Evolutionary conservation across 2,329 filamentous ascomycete species (phyloP).

Genomic region (Waltergamsia citrina): DNA sequence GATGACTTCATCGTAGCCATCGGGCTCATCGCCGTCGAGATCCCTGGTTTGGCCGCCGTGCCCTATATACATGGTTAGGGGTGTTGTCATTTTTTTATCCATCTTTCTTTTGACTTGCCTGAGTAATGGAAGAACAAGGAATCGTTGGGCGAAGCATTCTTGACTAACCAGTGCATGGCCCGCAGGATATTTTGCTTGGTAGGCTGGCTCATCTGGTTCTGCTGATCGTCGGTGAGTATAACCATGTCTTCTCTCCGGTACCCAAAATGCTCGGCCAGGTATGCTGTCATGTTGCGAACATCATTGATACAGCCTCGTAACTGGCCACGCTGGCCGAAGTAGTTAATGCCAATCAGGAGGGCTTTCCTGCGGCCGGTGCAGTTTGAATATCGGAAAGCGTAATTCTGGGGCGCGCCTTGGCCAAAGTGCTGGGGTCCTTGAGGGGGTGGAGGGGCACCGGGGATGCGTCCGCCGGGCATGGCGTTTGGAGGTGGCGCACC

Average conservation of each 20-base stretch:
- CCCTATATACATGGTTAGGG: constrained; percentile 29
- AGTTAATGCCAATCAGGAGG: constrained; percentile 89
- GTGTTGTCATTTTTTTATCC: too few species aligned
- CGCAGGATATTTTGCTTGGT: constrained; percentile 92
- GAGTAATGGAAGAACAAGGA: constrained; percentile 98
- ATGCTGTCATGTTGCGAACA: constrained; percentile 92
- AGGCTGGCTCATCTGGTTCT: constrained; percentile 94
- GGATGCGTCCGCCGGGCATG: not conserved
- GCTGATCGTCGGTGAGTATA: constrained; percentile 89
- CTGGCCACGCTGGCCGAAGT: constrained; percentile 87
- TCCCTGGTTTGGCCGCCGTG: constrained; percentile 78
- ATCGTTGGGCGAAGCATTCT: constrained; percentile 85
- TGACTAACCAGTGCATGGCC: constrained; percentile 97
- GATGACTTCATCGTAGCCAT: constrained; percentile 76
- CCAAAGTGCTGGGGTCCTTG: constrained; percentile 63
- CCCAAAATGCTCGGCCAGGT: constrained; percentile 79
- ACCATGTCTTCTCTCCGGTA: constrained; percentile 98
- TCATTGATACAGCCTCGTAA: constrained; percentile 94
- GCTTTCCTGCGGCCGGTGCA: constrained; percentile 87
- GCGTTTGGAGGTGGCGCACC: not conserved
- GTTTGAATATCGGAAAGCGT: constrained; percentile 83
- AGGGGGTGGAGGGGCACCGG: constrained; percentile 49
- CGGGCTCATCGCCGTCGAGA: constrained; percentile 69
- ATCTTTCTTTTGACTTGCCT: constrained; percentile 39
- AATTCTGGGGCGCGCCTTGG: constrained; percentile 67